phyloP scores from a whole-genome alignment of 257 asterid genomes.

The Knoxia roxburghii region DNA sequence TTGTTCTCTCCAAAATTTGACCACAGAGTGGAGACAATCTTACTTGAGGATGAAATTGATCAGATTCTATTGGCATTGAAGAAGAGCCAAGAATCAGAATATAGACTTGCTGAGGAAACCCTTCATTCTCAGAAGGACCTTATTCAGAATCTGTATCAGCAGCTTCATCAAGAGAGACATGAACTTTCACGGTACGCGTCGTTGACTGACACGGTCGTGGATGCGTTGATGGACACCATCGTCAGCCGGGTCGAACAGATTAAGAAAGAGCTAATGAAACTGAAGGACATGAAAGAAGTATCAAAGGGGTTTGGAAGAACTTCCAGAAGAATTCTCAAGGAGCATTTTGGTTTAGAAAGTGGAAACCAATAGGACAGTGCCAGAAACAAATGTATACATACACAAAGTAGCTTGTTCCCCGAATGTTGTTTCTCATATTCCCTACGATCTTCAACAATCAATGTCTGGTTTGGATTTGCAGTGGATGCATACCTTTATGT shows the following conservation, averaged over 20 bases:
- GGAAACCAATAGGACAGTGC: slow-evolving; percentile 19
- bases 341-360: slow-evolving; percentile 41
- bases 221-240: slow-evolving; percentile 33
- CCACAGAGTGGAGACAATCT: slow-evolving; percentile 38
- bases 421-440: slow-evolving; percentile 1
- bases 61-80: slow-evolving; percentile 34
- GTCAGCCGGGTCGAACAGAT: slow-evolving; percentile 36
- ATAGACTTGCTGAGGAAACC: slow-evolving; percentile 48
- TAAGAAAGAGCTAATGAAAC: slow-evolving; percentile 39
- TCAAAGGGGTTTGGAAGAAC: slow-evolving; percentile 66
- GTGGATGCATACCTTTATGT: too few species aligned
- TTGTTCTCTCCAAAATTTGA: slow-evolving; percentile 35
- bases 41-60: slow-evolving; percentile 53
- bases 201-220: slow-evolving; percentile 22
- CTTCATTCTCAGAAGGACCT: slow-evolving; percentile 44
- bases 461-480: background rate
- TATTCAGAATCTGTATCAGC: slow-evolving; percentile 44
- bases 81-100: slow-evolving; percentile 56
- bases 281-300: slow-evolving; percentile 56
- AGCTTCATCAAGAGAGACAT: slow-evolving; percentile 47
- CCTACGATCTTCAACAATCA: background rate
- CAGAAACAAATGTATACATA: background rate
- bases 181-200: slow-evolving; percentile 31
- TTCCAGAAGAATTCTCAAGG: slow-evolving; percentile 44
- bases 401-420: slow-evolving; percentile 7